Conservation (phyloP, 2,329 filamentous ascomycete genomes). For the Hymenotorrendiella dingleyae region DNA sequence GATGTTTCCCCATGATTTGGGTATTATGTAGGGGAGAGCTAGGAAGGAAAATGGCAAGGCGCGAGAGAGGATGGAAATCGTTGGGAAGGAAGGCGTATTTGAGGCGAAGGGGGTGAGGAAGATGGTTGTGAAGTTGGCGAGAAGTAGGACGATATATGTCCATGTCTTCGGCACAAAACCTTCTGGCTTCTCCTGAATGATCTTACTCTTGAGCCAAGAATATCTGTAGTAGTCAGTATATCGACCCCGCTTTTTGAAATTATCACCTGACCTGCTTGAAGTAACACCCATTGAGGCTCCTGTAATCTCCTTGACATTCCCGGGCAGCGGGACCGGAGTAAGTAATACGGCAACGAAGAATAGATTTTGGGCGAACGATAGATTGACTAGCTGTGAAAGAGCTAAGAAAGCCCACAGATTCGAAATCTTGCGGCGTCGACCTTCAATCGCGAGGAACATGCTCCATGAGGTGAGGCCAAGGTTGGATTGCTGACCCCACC, state of each 20-base stretch:
- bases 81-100: slow-evolving; percentile 37
- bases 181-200: slow-evolving; percentile 37
- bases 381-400: slow-evolving; percentile 52
- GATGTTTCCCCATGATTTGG: slow-evolving; percentile 42
- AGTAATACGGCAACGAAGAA: slow-evolving; percentile 56
- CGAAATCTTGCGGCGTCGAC: slow-evolving; percentile 50
- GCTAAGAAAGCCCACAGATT: slow-evolving; percentile 50
- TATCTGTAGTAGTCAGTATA: slow-evolving; percentile 16
- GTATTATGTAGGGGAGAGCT: slow-evolving; percentile 41
- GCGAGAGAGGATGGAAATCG: slow-evolving; percentile 30
- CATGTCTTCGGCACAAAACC: slow-evolving; percentile 38
- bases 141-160: slow-evolving; percentile 32
- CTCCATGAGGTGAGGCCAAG: slow-evolving; percentile 49
- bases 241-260: not conserved
- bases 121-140: slow-evolving; percentile 33
- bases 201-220: slow-evolving; percentile 29
- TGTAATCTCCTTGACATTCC: slow-evolving; percentile 25
- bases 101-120: slow-evolving; percentile 37
- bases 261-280: slow-evolving; percentile 15
- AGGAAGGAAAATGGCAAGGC: slow-evolving; percentile 41
- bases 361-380: slow-evolving; percentile 57
- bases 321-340: slow-evolving; percentile 43
- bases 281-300: slow-evolving; percentile 15
- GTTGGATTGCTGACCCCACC: slow-evolving; percentile 58
- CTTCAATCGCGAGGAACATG: slow-evolving; percentile 52